Evolutionary conservation across 768 basidiomycete species (phyloP).

Genomic region (Auricularia sp.): DNA sequence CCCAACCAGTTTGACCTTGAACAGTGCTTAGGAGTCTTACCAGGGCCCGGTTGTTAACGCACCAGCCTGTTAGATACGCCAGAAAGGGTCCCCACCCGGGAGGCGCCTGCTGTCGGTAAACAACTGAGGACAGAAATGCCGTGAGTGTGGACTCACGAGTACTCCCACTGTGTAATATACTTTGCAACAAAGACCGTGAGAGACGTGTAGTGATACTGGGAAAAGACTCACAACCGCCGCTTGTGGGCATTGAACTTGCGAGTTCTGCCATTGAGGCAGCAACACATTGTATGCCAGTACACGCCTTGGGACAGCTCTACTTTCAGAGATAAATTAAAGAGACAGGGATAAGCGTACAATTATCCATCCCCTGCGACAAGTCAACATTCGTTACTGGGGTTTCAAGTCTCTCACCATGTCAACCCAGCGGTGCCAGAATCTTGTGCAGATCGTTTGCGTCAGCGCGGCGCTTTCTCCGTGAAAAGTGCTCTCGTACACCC

Average conservation of each 20-base stretch:
- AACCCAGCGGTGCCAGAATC: constrained; percentile 7
- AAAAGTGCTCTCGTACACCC: neutral
- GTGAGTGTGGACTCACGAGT: neutral
- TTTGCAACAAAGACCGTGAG: neutral
- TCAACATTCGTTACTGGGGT: neutral
- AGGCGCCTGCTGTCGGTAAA: constrained; percentile 2
- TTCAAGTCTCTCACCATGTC: neutral
- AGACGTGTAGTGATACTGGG: neutral
- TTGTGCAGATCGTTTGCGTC: neutral
- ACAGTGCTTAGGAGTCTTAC: neutral
- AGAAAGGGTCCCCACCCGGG: constrained; percentile 6
- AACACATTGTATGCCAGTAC: constrained; percentile 8
- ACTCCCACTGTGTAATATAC: neutral
- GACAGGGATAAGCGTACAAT: neutral
- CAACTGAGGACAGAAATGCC: neutral
- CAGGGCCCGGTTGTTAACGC: constrained; percentile 2
- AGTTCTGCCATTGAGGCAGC: constrained; percentile 8
- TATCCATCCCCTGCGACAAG: neutral
- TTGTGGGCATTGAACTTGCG: constrained; percentile 8
- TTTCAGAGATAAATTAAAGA: neutral
- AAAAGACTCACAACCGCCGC: neutral
- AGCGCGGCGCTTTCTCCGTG: neutral
- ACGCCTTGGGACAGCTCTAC: constrained; percentile 4
- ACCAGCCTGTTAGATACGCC: constrained; percentile 9
- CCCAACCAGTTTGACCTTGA: neutral